Evolutionary conservation across 768 basidiomycete genomes (phyloP), one percentile per base, ranked within the genome.

Genomic region (Phaeotremella skinneri): DNA sequence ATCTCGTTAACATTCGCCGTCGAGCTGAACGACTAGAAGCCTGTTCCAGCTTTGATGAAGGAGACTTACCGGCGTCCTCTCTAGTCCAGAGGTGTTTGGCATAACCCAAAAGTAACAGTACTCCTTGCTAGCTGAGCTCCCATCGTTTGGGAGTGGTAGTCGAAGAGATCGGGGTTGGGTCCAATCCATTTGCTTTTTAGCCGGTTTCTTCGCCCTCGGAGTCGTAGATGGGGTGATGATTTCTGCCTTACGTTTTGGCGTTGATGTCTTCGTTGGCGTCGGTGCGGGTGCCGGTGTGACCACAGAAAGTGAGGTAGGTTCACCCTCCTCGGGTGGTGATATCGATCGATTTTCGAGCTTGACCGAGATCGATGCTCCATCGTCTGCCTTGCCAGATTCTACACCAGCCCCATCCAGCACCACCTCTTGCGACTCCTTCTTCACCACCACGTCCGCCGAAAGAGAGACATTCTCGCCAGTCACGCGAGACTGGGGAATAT

Each of bases 91-190:
- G 0, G 88, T 89, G 65, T 85, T 87, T 0, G 88, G 87, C 30
- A 87, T 81, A 1, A 86, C 85, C 70, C 84, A 91, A 70, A 92
- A 84, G 0, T 90, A 68, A 0, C 88, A 89, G 68, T 87, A 87
- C 23, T 56, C 45, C 5, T 72, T 61, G 11, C 9, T n/a, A 23
- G 13, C 51, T 52, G 9, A 20, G 26, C 9, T 26, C 37, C 31
- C 50, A 11, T 45, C 42, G 11, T 47, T 34, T 21, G 9, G 54
- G 1, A 62, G 53, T 14, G 63, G 64, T 27, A 69, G 48, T 29
- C 64, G 52, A 45, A 62, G 61, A 43, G 37, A 27, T 14, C 68
- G 58, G 21, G 67, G 70, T 56, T 66, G 52, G 17, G 63, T 59
- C 63, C 68, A 69, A 43, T 74, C 63, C 43, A 74, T 64, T 21